A percentile compares a stretch with the other conserved stretches of the same genome.
phyloP scores from a whole-genome alignment of 352 stramenopile genomes.

The Phytophthora foliorum region DNA sequence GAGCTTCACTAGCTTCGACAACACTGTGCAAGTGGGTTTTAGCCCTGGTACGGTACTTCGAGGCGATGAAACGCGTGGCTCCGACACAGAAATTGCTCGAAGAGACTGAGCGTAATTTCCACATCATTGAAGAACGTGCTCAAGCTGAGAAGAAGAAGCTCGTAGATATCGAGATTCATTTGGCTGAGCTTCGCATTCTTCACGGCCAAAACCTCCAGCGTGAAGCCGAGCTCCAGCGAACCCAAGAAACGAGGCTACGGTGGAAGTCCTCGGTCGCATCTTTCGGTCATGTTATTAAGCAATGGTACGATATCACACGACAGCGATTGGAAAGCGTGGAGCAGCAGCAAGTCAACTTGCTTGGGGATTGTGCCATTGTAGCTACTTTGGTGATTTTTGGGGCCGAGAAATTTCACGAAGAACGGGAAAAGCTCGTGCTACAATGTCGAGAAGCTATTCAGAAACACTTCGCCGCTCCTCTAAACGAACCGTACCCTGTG shows the following conservation, averaged over 20 bases:
- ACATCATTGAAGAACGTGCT: slow-evolving; percentile 51
- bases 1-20: slow-evolving; percentile 71
- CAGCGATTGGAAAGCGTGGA: slow-evolving; percentile 33
- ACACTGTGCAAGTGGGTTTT: slow-evolving; percentile 82
- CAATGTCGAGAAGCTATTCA: slow-evolving; percentile 37
- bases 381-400: slow-evolving; percentile 46
- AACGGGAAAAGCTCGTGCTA: slow-evolving; percentile 31
- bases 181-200: slow-evolving; percentile 55
- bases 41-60: slow-evolving; percentile 73
- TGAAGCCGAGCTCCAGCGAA: slow-evolving; percentile 62
- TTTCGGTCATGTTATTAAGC: slow-evolving; percentile 50
- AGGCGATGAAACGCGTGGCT: slow-evolving; percentile 68
- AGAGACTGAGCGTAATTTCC: slow-evolving; percentile 50
- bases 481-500: slow-evolving; percentile 1
- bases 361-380: slow-evolving; percentile 48
- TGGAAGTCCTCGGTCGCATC: slow-evolving; percentile 52
- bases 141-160: slow-evolving; percentile 60
- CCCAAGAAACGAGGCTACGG: slow-evolving; percentile 52
- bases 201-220: slow-evolving; percentile 45
- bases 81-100: slow-evolving; percentile 62
- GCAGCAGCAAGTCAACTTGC: slow-evolving; percentile 36
- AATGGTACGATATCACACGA: slow-evolving; percentile 45
- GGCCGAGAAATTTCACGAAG: slow-evolving; percentile 27
- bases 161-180: slow-evolving; percentile 53
- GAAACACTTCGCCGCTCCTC: slow-evolving; percentile 14